A percentile compares a stretch with the other conserved stretches of the same genome.
These are phyloP conservation scores for Saccharomycopsis hybrid DNA, from an alignment of 1,139 yeast species.

Conservation along the genomic window DNA sequence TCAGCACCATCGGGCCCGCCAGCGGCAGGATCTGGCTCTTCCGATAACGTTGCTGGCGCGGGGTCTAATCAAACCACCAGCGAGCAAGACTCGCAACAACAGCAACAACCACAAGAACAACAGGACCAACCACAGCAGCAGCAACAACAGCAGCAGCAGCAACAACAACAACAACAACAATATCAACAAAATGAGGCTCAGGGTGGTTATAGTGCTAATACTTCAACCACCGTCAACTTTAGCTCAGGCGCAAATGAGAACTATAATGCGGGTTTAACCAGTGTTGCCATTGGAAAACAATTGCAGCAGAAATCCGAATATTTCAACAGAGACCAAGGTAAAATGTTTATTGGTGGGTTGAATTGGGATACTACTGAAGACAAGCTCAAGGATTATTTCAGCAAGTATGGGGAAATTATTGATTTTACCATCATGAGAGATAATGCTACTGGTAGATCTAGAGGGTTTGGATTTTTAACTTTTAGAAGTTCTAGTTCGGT, in stretches of 20 bases:
- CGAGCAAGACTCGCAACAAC: neutral
- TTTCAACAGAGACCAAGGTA: slow-evolving; percentile 52
- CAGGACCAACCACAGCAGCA: neutral
- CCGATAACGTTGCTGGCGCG: neutral
- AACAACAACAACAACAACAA: neutral
- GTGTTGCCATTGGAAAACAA: slow-evolving; percentile 19
- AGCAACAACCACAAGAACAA: neutral
- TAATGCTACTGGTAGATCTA: slow-evolving; percentile 78
- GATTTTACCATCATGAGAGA: slow-evolving; percentile 97
- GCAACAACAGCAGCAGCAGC: neutral
- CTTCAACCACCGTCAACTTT: slow-evolving; percentile 10
- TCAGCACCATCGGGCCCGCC: slow-evolving; percentile 1
- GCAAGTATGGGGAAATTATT: slow-evolving; percentile 82
- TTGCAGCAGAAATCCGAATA: slow-evolving; percentile 19
- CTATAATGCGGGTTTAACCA: slow-evolving; percentile 17
- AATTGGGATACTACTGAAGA: slow-evolving; percentile 98
- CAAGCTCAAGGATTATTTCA: slow-evolving; percentile 70
- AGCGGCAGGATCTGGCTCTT: neutral
- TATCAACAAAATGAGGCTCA: slow-evolving; percentile 14
- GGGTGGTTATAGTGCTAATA: slow-evolving; percentile 10
- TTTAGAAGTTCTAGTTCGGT: slow-evolving; percentile 80
- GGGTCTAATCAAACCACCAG: neutral
- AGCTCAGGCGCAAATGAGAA: slow-evolving; percentile 4
- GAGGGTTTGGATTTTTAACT: slow-evolving; percentile 95
- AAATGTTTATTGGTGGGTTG: slow-evolving; percentile 97